phyloP scores from a whole-genome alignment of 345 rosid genomes.

The Bretschneidera sinensis region DNA sequence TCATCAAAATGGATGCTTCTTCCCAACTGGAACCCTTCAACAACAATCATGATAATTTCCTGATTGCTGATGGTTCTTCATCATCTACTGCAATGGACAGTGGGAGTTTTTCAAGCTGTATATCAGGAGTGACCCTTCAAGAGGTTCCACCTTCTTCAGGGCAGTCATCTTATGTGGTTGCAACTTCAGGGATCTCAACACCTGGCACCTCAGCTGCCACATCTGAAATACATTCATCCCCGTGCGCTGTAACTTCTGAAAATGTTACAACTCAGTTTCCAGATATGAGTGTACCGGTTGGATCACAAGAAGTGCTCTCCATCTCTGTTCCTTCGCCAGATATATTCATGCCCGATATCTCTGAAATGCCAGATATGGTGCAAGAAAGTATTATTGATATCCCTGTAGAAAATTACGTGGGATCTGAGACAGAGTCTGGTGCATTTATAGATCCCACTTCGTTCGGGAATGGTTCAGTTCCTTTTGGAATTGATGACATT shows the following conservation, averaged over 20 bases:
- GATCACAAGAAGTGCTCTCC: slow-evolving; percentile 31
- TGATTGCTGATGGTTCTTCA: slow-evolving; percentile 40
- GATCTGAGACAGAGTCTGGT: slow-evolving; percentile 32
- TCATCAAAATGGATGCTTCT: slow-evolving; percentile 52
- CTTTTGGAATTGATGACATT: slow-evolving; percentile 52
- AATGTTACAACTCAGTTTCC: slow-evolving; percentile 40
- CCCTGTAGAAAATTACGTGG: slow-evolving; percentile 38
- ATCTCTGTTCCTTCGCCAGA: slow-evolving; percentile 37
- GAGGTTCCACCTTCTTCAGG: slow-evolving; percentile 65
- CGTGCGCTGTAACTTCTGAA: slow-evolving; percentile 34
- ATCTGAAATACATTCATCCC: slow-evolving; percentile 46
- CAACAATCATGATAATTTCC: slow-evolving; percentile 41
- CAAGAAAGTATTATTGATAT: slow-evolving; percentile 40
- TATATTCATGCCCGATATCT: slow-evolving; percentile 37
- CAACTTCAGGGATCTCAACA: slow-evolving; percentile 26
- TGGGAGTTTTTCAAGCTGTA: slow-evolving; percentile 39
- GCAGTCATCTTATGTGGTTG: slow-evolving; percentile 22
- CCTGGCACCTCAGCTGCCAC: slow-evolving; percentile 29
- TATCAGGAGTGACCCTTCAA: slow-evolving; percentile 72
- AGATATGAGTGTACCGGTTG: slow-evolving; percentile 23
- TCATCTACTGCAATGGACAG: slow-evolving; percentile 41
- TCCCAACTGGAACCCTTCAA: slow-evolving; percentile 47
- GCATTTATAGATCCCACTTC: slow-evolving; percentile 45
- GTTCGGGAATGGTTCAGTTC: slow-evolving; percentile 35
- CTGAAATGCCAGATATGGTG: slow-evolving; percentile 44